A percentile compares a stretch with the other conserved stretches of the same genome.
Conservation (phyloP, 129 eudicot genomes). For the Saussurea involucrata region DNA sequence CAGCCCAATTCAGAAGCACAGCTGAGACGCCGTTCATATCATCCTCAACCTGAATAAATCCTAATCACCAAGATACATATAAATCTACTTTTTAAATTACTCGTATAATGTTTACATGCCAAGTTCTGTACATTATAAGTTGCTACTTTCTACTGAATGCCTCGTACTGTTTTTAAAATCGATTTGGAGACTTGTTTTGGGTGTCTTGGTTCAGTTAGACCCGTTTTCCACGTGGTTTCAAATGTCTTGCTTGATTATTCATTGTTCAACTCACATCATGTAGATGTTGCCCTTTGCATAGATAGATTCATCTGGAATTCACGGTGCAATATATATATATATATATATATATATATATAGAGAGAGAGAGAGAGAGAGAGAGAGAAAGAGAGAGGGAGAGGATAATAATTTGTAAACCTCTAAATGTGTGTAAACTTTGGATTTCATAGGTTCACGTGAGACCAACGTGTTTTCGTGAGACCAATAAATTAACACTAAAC, state of each 20-base stretch:
- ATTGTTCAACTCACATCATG: not conserved
- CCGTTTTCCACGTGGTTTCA: not conserved
- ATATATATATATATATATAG: too few relatives aligned
- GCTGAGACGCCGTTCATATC: conserved; percentile 85
- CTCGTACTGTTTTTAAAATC: not conserved
- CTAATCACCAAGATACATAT: conserved; percentile 8
- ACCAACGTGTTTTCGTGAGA: too few relatives aligned
- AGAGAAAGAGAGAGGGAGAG: too few relatives aligned
- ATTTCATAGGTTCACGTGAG: too few relatives aligned
- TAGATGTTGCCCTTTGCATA: not conserved
- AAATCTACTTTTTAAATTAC: not conserved
- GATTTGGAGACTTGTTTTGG: not conserved
- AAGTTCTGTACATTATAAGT: not conserved
- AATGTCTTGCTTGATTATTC: too few relatives aligned
- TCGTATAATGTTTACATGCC: not conserved
- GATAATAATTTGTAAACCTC: too few relatives aligned
- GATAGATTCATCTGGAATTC: not conserved
- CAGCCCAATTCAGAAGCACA: conserved; percentile 83
- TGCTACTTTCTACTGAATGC: not conserved
- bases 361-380: too few relatives aligned
- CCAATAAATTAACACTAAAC: too few relatives aligned
- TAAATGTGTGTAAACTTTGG: too few relatives aligned
- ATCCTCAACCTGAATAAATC: conserved; percentile 40
- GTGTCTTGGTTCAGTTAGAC: too few relatives aligned
- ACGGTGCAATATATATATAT: not conserved